phyloP scores from a whole-genome alignment of 495 filamentous ascomycete genomes.

The Evernia prunastri region DNA sequence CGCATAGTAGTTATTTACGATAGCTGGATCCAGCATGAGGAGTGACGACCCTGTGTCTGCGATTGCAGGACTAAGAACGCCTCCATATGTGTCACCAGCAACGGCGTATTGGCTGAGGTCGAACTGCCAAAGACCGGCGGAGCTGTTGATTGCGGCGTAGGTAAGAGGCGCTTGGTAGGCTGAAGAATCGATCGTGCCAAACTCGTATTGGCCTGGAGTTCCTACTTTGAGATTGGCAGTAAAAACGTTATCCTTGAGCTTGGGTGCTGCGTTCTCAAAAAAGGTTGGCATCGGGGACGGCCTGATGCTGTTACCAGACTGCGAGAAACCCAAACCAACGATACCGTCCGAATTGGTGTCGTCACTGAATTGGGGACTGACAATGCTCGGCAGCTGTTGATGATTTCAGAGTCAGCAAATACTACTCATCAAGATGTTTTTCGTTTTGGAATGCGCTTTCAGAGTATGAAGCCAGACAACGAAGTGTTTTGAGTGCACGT shows the following conservation, averaged over 20 bases:
- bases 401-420: no score
- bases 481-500: no score
- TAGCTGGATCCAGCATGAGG: conserved; percentile 56
- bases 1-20: conserved; percentile 57
- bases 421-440: no score
- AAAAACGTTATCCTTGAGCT: conserved; percentile 63
- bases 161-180: conserved; percentile 59
- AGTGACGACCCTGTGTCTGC: conserved; percentile 71
- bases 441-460: no score
- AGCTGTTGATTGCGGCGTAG: conserved; percentile 57
- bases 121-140: conserved; percentile 72
- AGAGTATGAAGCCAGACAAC: no score
- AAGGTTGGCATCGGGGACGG: conserved; percentile 49
- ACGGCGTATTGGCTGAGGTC: conserved; percentile 48
- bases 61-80: conserved; percentile 36
- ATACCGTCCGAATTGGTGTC: conserved; percentile 64
- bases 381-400: conserved; percentile 54
- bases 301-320: conserved; percentile 59
- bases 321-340: conserved; percentile 65
- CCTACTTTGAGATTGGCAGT: conserved; percentile 61
- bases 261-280: conserved; percentile 65
- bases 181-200: conserved; percentile 60
- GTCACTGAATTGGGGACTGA: conserved; percentile 60
- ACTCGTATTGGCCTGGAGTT: conserved; percentile 64
- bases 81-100: not conserved